These are phyloP conservation scores for Xylaria sp. DNA, from an alignment of 2,329 filamentous ascomycete genomes.

Conservation along the genomic window DNA sequence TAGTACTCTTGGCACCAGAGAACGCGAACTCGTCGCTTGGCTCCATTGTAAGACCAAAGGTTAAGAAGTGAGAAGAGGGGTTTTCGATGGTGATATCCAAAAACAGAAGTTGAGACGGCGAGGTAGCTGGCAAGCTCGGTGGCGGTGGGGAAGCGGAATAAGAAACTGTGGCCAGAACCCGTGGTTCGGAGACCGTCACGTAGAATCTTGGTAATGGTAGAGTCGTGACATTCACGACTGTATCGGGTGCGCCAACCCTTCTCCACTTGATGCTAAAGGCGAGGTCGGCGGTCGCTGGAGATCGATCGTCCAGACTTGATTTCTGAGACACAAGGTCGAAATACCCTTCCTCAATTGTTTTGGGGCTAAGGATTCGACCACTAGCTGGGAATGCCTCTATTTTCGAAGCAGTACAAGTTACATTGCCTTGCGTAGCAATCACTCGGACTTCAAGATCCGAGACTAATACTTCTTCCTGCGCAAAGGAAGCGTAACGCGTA, in stretches of 20 bases:
- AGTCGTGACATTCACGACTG: conserved; percentile 68
- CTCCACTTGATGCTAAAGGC: conserved; percentile 82
- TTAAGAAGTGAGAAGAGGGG: conserved; percentile 92
- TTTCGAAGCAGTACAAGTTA: conserved; percentile 65
- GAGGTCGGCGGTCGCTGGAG: conserved; percentile 78
- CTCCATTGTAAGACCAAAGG: conserved; percentile 92
- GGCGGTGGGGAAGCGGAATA: conserved; percentile 53
- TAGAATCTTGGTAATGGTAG: conserved; percentile 83
- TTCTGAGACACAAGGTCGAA: conserved; percentile 84
- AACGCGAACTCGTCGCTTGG: conserved; percentile 93
- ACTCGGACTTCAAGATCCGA: conserved; percentile 71
- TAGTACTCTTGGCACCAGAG: conserved; percentile 84
- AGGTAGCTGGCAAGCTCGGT: conserved; percentile 48
- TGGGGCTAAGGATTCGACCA: conserved; percentile 67
- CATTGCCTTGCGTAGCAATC: conserved; percentile 69
- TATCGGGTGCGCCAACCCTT: conserved; percentile 54
- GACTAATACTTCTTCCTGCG: conserved; percentile 75
- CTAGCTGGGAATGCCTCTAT: conserved; percentile 53
- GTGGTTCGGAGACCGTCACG: conserved; percentile 84
- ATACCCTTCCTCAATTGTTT: conserved; percentile 75
- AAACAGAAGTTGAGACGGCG: conserved; percentile 53
- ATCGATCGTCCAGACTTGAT: conserved; percentile 81
- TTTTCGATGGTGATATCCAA: conserved; percentile 83
- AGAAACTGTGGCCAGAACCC: conserved; percentile 75
- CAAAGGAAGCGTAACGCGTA: conserved; percentile 80